Evolutionary conservation across 2,329 filamentous ascomycete species (phyloP).

Genomic region (Trichoderma simmonsii): DNA sequence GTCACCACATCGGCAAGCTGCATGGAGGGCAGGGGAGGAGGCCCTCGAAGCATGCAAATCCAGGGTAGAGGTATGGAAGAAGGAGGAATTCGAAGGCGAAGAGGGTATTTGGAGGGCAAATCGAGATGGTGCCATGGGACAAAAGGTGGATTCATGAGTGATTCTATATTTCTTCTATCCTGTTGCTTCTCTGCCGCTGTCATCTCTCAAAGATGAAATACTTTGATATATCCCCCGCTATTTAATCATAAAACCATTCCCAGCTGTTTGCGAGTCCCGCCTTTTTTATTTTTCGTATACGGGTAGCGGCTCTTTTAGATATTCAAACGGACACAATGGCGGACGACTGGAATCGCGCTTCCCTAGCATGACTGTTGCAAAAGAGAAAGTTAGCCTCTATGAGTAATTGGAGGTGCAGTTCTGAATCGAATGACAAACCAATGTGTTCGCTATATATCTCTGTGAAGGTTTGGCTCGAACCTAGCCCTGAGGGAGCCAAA

Average conservation of each 20-base stretch:
- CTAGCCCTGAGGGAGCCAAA: conserved; percentile 33
- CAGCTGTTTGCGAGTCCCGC: background rate
- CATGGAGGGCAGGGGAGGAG: conserved; percentile 86
- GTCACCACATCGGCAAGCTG: conserved; percentile 75
- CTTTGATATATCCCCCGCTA: background rate
- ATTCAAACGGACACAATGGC: conserved; percentile 38
- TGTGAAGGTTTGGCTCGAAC: conserved; percentile 35
- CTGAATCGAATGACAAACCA: conserved; percentile 24
- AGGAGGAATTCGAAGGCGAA: conserved; percentile 78
- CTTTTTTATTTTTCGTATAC: conserved; percentile 28
- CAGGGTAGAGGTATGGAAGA: conserved; percentile 92
- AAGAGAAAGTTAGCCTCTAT: background rate
- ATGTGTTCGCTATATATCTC: conserved; percentile 38
- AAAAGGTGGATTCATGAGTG: conserved; percentile 36
- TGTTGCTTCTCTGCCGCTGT: background rate
- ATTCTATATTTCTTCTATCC: background rate
- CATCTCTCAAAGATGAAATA: background rate
- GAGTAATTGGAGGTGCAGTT: background rate
- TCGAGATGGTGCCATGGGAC: conserved; percentile 64
- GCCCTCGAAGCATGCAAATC: conserved; percentile 83
- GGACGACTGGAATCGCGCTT: conserved; percentile 29
- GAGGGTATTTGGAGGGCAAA: conserved; percentile 87
- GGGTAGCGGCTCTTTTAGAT: conserved; percentile 37
- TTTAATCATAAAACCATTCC: background rate
- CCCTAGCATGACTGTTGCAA: conserved; percentile 35